Evolutionary conservation across 1,284 basidiomycete genomes (phyloP).

Genomic region (Tylopilus sp.): DNA sequence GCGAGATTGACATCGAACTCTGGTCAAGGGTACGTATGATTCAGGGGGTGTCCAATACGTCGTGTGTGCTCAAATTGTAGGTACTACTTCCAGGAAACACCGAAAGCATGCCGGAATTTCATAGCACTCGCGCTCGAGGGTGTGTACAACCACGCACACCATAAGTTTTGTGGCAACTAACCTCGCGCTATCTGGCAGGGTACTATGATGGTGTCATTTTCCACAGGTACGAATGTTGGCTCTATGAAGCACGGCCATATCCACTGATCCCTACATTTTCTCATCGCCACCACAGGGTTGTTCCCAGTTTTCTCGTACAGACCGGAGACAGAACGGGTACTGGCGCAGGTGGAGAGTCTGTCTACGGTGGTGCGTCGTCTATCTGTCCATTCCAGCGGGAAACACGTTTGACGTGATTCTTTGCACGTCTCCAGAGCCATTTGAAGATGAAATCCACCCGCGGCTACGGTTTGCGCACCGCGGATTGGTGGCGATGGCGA

Average conservation of each 20-base stretch:
- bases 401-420: neutral
- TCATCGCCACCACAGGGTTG: conserved; percentile 61
- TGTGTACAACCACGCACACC: conserved; percentile 50
- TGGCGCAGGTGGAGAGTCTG: conserved; percentile 91
- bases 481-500: conserved; percentile 95
- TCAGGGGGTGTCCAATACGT: neutral
- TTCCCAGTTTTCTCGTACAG: conserved; percentile 92
- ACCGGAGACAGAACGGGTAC: conserved; percentile 96
- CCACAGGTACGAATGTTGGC: conserved; percentile 72
- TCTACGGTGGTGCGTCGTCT: conserved; percentile 81
- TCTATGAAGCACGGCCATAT: neutral
- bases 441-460: conserved; percentile 95
- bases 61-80: neutral
- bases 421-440: conserved; percentile 69
- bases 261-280: neutral
- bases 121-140: conserved; percentile 92
- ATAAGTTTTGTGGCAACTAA: conserved; percentile 11
- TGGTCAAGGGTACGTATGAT: conserved; percentile 83
- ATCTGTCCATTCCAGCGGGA: neutral
- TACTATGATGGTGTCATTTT: conserved; percentile 98
- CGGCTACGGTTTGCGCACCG: conserved; percentile 87
- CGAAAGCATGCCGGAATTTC: conserved; percentile 95
- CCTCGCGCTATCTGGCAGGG: conserved; percentile 58
- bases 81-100: conserved; percentile 77
- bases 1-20: conserved; percentile 94